Evolutionary conservation across 2,329 filamentous ascomycete species (phyloP).

Genomic region (Lasiodiplodia theobromae): DNA sequence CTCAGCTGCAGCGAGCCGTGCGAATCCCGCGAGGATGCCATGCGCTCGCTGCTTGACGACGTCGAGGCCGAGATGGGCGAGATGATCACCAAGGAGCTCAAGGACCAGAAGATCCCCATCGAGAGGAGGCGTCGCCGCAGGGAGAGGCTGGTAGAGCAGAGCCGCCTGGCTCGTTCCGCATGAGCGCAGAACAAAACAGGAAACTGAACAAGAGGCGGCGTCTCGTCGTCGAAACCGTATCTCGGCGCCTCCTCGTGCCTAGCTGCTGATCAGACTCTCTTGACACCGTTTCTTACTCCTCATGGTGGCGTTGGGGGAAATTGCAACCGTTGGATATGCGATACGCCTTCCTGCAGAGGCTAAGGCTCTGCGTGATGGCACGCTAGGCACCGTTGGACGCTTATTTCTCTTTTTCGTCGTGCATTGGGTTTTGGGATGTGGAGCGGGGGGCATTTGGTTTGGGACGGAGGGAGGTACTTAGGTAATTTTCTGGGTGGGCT

Average conservation of each 20-base stretch:
- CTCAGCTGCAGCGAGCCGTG: constrained; percentile 29
- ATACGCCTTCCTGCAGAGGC: background rate
- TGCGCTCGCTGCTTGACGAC: constrained; percentile 29
- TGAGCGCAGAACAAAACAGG: constrained; percentile 7
- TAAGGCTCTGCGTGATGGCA: constrained; percentile 7
- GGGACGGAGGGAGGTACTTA: background rate
- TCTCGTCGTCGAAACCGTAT: constrained; percentile 12
- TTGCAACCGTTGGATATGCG: constrained; percentile 14
- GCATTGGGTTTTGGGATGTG: constrained; percentile 1
- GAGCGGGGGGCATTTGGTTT: background rate
- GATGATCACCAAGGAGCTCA: constrained; percentile 30
- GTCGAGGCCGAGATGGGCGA: constrained; percentile 29
- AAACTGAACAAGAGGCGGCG: constrained; percentile 9
- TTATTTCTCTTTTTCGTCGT: constrained; percentile 3
- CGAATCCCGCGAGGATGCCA: constrained; percentile 27
- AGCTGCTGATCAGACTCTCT: constrained; percentile 14
- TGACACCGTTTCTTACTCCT: constrained; percentile 11
- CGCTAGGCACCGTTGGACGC: background rate
- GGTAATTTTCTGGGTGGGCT: background rate
- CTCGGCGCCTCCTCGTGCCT: constrained; percentile 1
- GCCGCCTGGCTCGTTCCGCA: constrained; percentile 25
- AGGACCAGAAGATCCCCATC: constrained; percentile 30
- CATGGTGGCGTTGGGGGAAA: constrained; percentile 13
- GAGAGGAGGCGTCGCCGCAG: constrained; percentile 28
- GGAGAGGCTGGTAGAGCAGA: constrained; percentile 27